Conservation (phyloP, 192 early-diverging fungal species). For the Backusella sp. region DNA sequence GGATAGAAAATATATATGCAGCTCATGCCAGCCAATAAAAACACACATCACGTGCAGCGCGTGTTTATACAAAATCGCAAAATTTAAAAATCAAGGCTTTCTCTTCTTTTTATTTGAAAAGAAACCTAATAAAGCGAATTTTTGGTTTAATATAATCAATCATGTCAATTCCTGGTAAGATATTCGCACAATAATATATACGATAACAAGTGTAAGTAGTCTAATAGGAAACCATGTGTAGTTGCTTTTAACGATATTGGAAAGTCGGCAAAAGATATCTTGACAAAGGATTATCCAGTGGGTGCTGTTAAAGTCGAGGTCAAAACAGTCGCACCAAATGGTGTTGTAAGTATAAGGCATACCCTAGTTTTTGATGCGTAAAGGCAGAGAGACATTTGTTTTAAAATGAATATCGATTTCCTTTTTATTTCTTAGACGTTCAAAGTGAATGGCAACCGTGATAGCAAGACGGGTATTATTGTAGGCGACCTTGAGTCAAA, state of each 20-base stretch:
- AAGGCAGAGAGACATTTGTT: background rate
- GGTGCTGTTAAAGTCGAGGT: conserved; percentile 94
- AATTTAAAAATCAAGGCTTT: background rate
- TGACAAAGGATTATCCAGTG: conserved; percentile 96
- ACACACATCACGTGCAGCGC: background rate
- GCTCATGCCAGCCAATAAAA: background rate
- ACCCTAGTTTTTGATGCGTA: background rate
- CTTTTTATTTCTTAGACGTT: conserved; percentile 71
- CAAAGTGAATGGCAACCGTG: conserved; percentile 91
- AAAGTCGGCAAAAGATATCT: conserved; percentile 92
- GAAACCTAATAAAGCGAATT: background rate
- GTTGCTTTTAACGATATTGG: conserved; percentile 92
- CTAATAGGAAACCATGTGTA: background rate
- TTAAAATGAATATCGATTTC: background rate
- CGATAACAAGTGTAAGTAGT: background rate
- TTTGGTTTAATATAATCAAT: background rate
- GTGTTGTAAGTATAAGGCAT: conserved; percentile 72
- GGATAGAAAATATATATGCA: background rate
- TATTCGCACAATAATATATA: background rate
- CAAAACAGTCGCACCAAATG: conserved; percentile 94
- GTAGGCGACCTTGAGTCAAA: conserved; percentile 97
- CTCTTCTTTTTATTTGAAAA: background rate
- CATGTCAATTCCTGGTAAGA: conserved; percentile 34
- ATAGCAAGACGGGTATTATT: conserved; percentile 94
- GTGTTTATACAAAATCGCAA: background rate